Evolutionary conservation across 148 eudicot genomes (phyloP), one percentile per base, ranked within the genome.

Genomic region (Vaccinium vitisidaea): DNA sequence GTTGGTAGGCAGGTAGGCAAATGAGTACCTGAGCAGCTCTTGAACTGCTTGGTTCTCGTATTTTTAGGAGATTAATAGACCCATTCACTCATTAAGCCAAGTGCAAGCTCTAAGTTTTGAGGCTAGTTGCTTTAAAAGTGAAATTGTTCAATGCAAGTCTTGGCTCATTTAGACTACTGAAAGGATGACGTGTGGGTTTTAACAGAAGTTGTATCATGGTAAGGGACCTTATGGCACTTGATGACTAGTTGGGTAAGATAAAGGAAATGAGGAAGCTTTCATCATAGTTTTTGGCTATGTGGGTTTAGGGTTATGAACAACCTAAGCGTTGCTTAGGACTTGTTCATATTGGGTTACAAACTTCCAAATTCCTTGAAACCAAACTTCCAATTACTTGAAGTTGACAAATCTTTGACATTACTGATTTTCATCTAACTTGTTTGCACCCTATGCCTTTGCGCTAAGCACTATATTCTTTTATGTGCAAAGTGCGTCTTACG

Each of bases 301-400:
- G 14, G 5, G 75, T 16, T 48, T 81, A 30, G 75, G 73, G 54
- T 69, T 67, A 27, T 82, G 61, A 82, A 19, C 61, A 27, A 82
- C 15, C 56, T 27, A 59, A 70, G 27, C 75, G 48, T 67, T 61
- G 56, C 25, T 39, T 67, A 65, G 76, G 76, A 74, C 59, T 48
- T 67, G 59, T 27, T 52, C 23, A 19, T 18, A 15, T 32, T 12
- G 30, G 48, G 7, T 82, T 71, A 32, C 4, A 21, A 5, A 5
- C 43, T 76, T 48, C 23, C 23, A 15, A 1, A 27, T 27, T 27
- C 30, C 30, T 27, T 27, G 30, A 27, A 27, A 27, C 50, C 4
- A 21, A 5, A 5, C 43, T 76, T 48, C 23, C 23, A 15, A 1
- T n/a, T 61, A 43, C 14, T 39, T 36, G 30, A 58, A n/a, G 52